Evolutionary conservation across 1,139 yeast species (phyloP), one percentile per base, ranked within the genome.

Genomic region (Hansenula lynferdii): DNA sequence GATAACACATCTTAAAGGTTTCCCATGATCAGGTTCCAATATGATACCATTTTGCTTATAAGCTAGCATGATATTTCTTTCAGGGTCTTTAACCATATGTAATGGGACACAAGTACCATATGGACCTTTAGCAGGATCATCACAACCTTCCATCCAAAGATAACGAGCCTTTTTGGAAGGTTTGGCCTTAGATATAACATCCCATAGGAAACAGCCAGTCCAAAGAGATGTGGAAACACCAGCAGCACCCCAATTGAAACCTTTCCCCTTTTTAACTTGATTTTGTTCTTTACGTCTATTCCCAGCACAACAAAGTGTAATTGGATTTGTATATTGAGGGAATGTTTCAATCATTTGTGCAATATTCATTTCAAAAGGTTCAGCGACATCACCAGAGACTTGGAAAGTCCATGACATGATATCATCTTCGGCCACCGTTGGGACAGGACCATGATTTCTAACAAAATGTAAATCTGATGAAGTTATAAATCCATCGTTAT

Each of bases 211-310:
- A 4, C 56, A 47, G 2, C 65, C 65, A 1, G 65, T 61, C 64
- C 64, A 61, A 21, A 60, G 37, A 0, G 63, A 51, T 5, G 62
- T 59, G 1, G 65, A 61, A 12, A 53, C 51, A 20, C 63, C 65
- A 4, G 56, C 61, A 2, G 63, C 51, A 12, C 63, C 63, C 65
- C 65, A 61, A 37, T 57, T 58, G 46, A 61, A 61, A 10, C 64
- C 65, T 11, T 57, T 48, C 8, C 63, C 61, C 33, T 60, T 59
- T 22, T 54, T 50, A 10, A 57, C 65, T 48, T 57, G 42, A 38
- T 61, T 61, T 40, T 60, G 64, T 37, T 61, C 65, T 34, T 57
- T 58, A 25, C 65, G 50, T 31, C 65, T 48, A 38, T 61, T 61
- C 6, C 65, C 65, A 6, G 65, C 65, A 42, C 65, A 61, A 16